Evolutionary conservation across 2,329 filamentous ascomycete genomes (phyloP), one percentile per base, ranked within the genome.

Genomic region (Talaromyces sp.): DNA sequence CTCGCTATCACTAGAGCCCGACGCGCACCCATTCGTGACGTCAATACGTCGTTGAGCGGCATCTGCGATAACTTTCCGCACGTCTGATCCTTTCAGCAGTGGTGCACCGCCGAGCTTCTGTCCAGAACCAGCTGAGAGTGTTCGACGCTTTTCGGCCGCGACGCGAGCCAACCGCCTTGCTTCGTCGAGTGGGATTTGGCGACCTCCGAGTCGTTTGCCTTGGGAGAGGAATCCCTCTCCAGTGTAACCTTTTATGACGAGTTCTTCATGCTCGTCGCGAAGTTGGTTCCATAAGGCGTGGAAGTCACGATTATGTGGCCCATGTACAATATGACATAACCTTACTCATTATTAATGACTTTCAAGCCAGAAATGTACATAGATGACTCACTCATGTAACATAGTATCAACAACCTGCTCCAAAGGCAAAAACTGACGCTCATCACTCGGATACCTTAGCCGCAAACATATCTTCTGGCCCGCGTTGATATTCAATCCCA

Each of bases 241-340:
- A 0, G 91, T 96, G 73, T 94, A 97, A 19, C 94, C 94, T 74
- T 94, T 95, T 66, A 87, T 81, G 11, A 88, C 74, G 6, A 97
- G 84, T 1, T 88, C 86, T 71, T 93, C 87, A 71, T 94, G 89
- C 78, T 97, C 93, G 65, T 94, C 91, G 22, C 94, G 88, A 4
- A 97, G 85, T 74, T 96, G 90, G 71, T 97, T 89, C 92, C 93
- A 97, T 5, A 97, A 81, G 0, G 88, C 88, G 70, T 97, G 88
- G 73, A 98, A 98, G 40, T 90, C 85, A 56, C 83, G 84, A 73
- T 97, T 88, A 75, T 98, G 94, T 1, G 91, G 91, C 0, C 92
- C 92, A 76, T 90, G 88, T 11, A 92, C 86, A 69, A 91, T 97
- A 73, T 98, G 94, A n/a, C 88, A 89, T 2, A 98, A 86, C 71